These are phyloP conservation scores for Theileria parva DNA, from an alignment of 169 alveolate species.

Conservation along the genomic window DNA sequence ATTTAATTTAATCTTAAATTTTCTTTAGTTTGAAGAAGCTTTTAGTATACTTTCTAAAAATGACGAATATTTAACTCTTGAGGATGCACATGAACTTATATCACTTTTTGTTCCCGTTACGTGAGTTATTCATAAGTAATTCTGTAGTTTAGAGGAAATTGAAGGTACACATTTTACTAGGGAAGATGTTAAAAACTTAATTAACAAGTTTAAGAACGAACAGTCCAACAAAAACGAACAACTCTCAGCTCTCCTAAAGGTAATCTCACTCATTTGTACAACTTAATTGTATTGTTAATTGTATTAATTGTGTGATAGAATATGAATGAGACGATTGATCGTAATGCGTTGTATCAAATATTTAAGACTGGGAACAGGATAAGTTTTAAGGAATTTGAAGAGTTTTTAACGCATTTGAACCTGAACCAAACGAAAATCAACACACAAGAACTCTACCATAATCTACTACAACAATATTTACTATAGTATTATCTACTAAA, in stretches of 20 bases:
- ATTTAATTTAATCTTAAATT: not conserved
- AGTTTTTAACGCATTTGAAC: not conserved
- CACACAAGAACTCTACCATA: not conserved
- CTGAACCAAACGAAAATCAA: not conserved
- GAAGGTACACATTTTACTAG: not conserved
- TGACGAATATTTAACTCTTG: not conserved
- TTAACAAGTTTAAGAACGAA: not conserved
- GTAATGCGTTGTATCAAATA: not conserved
- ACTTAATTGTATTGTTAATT: not conserved
- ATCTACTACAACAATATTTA: not conserved
- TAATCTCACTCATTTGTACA: not conserved
- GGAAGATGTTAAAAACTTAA: not conserved
- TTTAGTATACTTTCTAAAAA: not conserved
- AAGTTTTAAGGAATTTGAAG: not conserved
- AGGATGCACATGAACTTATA: not conserved
- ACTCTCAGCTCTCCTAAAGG: not conserved
- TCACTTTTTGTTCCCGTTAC: not conserved
- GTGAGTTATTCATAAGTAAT: not conserved
- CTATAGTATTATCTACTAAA: too few species aligned
- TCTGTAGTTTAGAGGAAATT: not conserved
- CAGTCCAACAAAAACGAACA: not conserved
- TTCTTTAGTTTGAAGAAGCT: not conserved
- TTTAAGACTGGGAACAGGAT: not conserved
- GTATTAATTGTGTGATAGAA: not conserved
- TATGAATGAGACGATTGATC: not conserved